Percentiles rank a stretch among this genome's conserved stretches.
Evolutionary conservation across 129 eudicot species (phyloP).

Genomic region (Mikania micrantha): DNA sequence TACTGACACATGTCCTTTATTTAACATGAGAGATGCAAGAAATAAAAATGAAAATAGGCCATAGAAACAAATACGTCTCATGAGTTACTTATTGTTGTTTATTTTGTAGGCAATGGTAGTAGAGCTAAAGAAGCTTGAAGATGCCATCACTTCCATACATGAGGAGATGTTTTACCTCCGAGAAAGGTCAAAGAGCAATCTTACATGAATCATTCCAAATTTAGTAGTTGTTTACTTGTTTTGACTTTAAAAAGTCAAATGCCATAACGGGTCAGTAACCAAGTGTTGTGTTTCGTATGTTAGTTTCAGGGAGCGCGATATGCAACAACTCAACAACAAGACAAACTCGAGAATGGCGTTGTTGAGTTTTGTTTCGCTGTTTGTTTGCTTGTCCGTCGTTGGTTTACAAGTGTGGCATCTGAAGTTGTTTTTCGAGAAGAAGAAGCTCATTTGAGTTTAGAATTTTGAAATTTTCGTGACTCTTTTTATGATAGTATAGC

Average conservation of each 20-base stretch:
- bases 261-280: not conserved
- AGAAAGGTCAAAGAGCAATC: slow-evolving; percentile 45
- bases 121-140: slow-evolving; percentile 73
- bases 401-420: slow-evolving; percentile 87
- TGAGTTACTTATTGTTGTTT: no score
- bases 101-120: slow-evolving; percentile 60
- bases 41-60: no score
- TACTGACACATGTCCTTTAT: no score
- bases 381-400: slow-evolving; percentile 61
- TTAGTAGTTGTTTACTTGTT: no score
- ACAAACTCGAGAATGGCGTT: slow-evolving; percentile 85
- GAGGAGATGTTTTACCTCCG: slow-evolving; percentile 95
- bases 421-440: slow-evolving; percentile 86
- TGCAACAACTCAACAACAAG: slow-evolving; percentile 61
- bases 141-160: slow-evolving; percentile 60
- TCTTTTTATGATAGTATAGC: slow-evolving; percentile 5
- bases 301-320: slow-evolving; percentile 80
- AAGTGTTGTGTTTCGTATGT: not conserved
- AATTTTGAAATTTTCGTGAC: not conserved
- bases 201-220: not conserved
- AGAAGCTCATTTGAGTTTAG: slow-evolving; percentile 56
- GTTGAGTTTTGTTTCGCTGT: slow-evolving; percentile 66
- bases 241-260: not conserved
- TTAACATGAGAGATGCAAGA: no score
- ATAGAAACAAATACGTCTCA: no score